These are phyloP conservation scores for Euphorbia schlechtendalii DNA, from an alignment of 441 rosid genomes.

Conservation along the genomic window DNA sequence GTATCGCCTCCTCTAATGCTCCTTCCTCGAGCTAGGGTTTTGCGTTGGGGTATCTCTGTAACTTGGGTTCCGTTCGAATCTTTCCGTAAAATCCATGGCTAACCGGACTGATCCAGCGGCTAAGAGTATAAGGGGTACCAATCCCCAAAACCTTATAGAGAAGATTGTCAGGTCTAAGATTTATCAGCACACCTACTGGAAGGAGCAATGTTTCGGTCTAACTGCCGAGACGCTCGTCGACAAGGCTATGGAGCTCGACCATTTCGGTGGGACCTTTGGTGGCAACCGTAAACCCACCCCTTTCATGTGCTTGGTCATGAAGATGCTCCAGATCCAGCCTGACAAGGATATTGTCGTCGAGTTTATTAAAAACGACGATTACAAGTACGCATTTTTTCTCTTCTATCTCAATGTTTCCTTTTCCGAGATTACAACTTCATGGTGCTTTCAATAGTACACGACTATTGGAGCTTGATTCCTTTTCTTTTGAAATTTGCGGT, in stretches of 20 bases:
- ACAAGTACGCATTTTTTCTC: slow-evolving; percentile 41
- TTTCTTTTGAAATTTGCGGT: neutral
- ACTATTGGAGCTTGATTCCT: neutral
- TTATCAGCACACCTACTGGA: slow-evolving; percentile 89
- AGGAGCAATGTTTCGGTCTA: slow-evolving; percentile 88
- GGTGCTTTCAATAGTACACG: neutral
- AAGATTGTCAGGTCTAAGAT: slow-evolving; percentile 78
- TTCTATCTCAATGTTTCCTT: neutral
- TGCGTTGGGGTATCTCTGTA: neutral
- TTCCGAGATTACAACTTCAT: neutral
- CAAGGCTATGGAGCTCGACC: slow-evolving; percentile 97
- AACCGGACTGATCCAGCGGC: slow-evolving; percentile 88
- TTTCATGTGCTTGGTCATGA: slow-evolving; percentile 75
- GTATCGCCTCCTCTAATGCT: neutral
- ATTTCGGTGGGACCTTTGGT: slow-evolving; percentile 75
- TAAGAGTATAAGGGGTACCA: slow-evolving; percentile 82
- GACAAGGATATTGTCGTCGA: slow-evolving; percentile 93
- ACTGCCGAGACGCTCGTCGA: slow-evolving; percentile 95
- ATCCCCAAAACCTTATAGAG: slow-evolving; percentile 91
- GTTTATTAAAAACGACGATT: slow-evolving; percentile 88
- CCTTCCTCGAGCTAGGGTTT: neutral
- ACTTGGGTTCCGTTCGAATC: neutral
- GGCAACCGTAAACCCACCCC: slow-evolving; percentile 91
- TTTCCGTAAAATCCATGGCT: slow-evolving; percentile 41
- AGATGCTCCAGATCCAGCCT: slow-evolving; percentile 97